A percentile compares a stretch with the other conserved stretches of the same genome.
These are phyloP conservation scores for Trichaptum fuscoviolaceum DNA, from an alignment of 768 basidiomycete species.

Conservation along the genomic window DNA sequence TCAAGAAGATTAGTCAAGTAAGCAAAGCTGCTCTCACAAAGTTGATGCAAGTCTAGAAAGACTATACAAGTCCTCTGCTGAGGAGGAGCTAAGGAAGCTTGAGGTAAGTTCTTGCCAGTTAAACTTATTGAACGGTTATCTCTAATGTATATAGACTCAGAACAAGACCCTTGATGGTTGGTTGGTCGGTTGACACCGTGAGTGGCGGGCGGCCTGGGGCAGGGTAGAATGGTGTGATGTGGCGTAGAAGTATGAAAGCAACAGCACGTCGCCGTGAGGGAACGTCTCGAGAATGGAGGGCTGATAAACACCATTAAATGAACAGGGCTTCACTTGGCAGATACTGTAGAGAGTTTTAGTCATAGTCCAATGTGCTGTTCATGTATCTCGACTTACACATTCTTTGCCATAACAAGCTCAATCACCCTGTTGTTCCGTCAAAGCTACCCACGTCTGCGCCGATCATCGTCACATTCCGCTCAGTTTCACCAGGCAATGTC, in stretches of 20 bases:
- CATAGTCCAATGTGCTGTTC: too few relatives aligned
- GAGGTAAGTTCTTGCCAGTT: conserved; percentile 45
- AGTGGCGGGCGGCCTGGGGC: too few relatives aligned
- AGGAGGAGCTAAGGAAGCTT: conserved; percentile 58
- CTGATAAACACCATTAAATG: too few relatives aligned
- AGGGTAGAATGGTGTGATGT: too few relatives aligned
- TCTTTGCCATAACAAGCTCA: conserved; percentile 86
- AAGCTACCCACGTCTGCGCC: conserved; percentile 80
- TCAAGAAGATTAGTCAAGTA: conserved; percentile 79
- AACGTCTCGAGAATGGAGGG: too few relatives aligned
- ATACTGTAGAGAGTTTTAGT: too few relatives aligned
- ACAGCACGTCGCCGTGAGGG: too few relatives aligned
- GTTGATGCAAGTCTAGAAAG: conserved; percentile 68
- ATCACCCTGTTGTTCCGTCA: conserved; percentile 76
- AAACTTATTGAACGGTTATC: too few relatives aligned
- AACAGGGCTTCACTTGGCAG: too few relatives aligned
- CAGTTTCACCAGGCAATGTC: conserved; percentile 29
- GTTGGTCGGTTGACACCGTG: too few relatives aligned
- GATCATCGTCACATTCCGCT: conserved; percentile 74
- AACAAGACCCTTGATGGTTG: conserved; percentile 58
- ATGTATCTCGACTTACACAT: too few relatives aligned
- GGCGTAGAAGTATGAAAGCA: too few relatives aligned
- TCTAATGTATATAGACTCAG: conserved; percentile 51
- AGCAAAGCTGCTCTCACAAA: conserved; percentile 72
- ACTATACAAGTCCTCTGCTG: conserved; percentile 71